Percentiles rank a stretch among this genome's conserved stretches.
phyloP scores from a whole-genome alignment of 495 filamentous ascomycete genomes.

The Podospora didyma region DNA sequence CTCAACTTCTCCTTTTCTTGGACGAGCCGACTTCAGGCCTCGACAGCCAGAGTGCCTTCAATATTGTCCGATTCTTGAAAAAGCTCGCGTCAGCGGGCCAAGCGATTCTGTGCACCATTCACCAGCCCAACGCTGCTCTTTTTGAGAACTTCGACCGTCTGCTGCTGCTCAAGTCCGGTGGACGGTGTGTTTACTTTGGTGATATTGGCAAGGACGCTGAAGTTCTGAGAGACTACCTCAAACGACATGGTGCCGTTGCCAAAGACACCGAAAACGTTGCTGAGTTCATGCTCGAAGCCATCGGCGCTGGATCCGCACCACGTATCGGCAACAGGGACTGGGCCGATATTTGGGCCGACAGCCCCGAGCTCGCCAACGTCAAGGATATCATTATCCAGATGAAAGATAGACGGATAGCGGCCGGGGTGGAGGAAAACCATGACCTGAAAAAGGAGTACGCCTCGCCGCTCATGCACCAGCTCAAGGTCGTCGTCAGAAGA shows the following conservation, averaged over 20 bases:
- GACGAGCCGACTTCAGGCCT: slow-evolving; percentile 90
- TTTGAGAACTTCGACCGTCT: slow-evolving; percentile 78
- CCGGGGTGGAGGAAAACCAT: slow-evolving; percentile 36
- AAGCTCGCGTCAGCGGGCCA: slow-evolving; percentile 81
- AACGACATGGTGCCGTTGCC: slow-evolving; percentile 51
- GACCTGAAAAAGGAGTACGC: slow-evolving; percentile 64
- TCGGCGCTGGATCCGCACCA: slow-evolving; percentile 72
- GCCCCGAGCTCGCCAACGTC: slow-evolving; percentile 61
- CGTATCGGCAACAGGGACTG: slow-evolving; percentile 72
- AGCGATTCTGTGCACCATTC: slow-evolving; percentile 88
- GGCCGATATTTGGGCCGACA: slow-evolving; percentile 73
- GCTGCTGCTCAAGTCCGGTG: slow-evolving; percentile 63
- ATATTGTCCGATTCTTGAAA: slow-evolving; percentile 81
- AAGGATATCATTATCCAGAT: slow-evolving; percentile 66
- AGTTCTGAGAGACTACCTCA: slow-evolving; percentile 43
- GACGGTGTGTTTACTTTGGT: slow-evolving; percentile 73
- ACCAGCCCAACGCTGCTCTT: slow-evolving; percentile 81
- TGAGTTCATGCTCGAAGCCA: slow-evolving; percentile 84
- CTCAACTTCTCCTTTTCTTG: slow-evolving; percentile 79
- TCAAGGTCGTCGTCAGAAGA: slow-evolving; percentile 60
- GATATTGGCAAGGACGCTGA: slow-evolving; percentile 48
- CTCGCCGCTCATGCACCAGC: slow-evolving; percentile 67
- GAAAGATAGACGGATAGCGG: slow-evolving; percentile 53
- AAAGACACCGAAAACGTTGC: slow-evolving; percentile 66
- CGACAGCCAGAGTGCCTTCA: slow-evolving; percentile 80